Conservation (phyloP, 2,329 filamentous ascomycete species). For the Chrysosporium keratinophilum region DNA sequence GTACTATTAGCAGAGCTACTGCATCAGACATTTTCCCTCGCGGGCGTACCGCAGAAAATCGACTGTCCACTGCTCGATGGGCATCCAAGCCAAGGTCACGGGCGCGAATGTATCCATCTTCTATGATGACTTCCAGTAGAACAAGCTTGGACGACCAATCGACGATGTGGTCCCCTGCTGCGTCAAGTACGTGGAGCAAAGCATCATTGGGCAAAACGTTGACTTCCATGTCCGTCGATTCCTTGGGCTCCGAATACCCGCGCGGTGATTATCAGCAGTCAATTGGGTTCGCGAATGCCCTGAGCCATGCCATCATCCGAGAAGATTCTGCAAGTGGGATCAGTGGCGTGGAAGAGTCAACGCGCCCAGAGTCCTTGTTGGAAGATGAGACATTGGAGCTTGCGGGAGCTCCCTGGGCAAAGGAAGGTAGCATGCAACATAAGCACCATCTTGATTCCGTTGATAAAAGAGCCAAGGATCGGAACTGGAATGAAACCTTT, state of each 20-base stretch:
- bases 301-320: slow-evolving; percentile 92
- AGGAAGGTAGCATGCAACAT: slow-evolving; percentile 90
- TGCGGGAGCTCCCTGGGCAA: slow-evolving; percentile 91
- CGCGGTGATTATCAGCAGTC: slow-evolving; percentile 84
- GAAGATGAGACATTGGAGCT: slow-evolving; percentile 91
- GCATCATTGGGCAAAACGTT: slow-evolving; percentile 85
- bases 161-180: slow-evolving; percentile 83
- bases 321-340: slow-evolving; percentile 52
- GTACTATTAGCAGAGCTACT: slow-evolving; percentile 73
- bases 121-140: slow-evolving; percentile 76
- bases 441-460: slow-evolving; percentile 89
- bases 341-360: slow-evolving; percentile 49
- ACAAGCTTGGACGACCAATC: slow-evolving; percentile 88
- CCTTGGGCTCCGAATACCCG: slow-evolving; percentile 65
- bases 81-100: slow-evolving; percentile 76
- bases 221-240: slow-evolving; percentile 85
- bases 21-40: slow-evolving; percentile 68
- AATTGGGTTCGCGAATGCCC: slow-evolving; percentile 91
- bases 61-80: slow-evolving; percentile 60
- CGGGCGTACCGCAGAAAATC: slow-evolving; percentile 58
- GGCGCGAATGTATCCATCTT: slow-evolving; percentile 62
- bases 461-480: slow-evolving; percentile 85
- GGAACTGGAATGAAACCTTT: slow-evolving; percentile 91
- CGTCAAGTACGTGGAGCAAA: slow-evolving; percentile 90
- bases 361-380: slow-evolving; percentile 55